A percentile compares a stretch with the other conserved stretches of the same genome.
phyloP scores from a whole-genome alignment of 495 filamentous ascomycete species.

The Penicillium soppii region DNA sequence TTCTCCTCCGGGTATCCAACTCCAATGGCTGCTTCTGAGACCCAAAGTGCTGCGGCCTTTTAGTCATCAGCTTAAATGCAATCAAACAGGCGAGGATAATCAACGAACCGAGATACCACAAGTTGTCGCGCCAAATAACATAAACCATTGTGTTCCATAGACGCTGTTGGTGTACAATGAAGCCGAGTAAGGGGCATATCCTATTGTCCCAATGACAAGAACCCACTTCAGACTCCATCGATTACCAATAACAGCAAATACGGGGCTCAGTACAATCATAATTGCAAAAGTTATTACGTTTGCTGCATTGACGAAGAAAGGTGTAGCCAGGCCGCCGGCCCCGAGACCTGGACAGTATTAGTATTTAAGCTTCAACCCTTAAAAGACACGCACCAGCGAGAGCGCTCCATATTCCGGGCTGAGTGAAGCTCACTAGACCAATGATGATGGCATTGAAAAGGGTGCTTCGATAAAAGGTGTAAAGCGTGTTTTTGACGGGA shows the following conservation, averaged over 20 bases:
- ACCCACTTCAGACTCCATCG: not conserved
- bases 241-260: not conserved
- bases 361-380: not conserved
- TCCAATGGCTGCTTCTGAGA: not conserved
- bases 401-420: not conserved
- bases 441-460: not conserved
- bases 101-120: not conserved
- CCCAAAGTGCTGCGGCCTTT: not conserved
- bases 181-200: not conserved
- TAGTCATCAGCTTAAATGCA: not conserved
- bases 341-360: not conserved
- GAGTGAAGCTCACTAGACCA: not conserved
- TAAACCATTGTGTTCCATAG: not conserved
- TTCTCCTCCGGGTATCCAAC: not conserved
- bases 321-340: not conserved
- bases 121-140: not conserved
- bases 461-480: not conserved
- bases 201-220: not conserved
- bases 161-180: not conserved
- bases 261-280: not conserved
- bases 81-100: not conserved
- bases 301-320: not conserved
- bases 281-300: not conserved
- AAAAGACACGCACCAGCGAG: not conserved
- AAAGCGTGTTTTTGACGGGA: not conserved